phyloP scores from a whole-genome alignment of 805 yeast species.

The Danielia oregonensis region DNA sequence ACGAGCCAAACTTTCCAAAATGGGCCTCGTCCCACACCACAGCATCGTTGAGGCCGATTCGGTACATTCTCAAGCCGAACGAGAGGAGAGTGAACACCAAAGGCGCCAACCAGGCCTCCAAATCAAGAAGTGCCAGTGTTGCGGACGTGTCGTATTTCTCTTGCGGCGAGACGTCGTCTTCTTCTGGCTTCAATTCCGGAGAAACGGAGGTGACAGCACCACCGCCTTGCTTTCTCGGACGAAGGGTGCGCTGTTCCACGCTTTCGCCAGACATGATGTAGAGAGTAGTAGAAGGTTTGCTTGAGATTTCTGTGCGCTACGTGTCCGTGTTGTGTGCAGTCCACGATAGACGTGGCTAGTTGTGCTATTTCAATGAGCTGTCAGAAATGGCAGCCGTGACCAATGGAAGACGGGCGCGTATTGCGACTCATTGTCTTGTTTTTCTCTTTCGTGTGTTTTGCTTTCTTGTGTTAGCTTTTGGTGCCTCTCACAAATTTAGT shows the following conservation, averaged over 20 bases:
- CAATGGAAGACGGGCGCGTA: too few relatives aligned
- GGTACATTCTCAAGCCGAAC: slow-evolving; percentile 70
- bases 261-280: background rate
- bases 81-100: slow-evolving; percentile 63
- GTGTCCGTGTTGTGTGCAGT: too few relatives aligned
- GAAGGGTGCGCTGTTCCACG: slow-evolving; percentile 2
- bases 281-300: too few relatives aligned
- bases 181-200: slow-evolving; percentile 1
- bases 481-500: too few relatives aligned
- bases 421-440: too few relatives aligned
- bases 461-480: too few relatives aligned
- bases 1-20: slow-evolving; percentile 82
- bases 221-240: slow-evolving; percentile 5
- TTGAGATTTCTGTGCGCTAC: too few relatives aligned
- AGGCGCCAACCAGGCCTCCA: slow-evolving; percentile 49
- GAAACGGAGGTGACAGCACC: background rate
- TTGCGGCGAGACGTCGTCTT: slow-evolving; percentile 11
- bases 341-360: too few relatives aligned
- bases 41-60: slow-evolving; percentile 59
- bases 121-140: slow-evolving; percentile 19
- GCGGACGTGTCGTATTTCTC: slow-evolving; percentile 15
- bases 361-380: too few relatives aligned
- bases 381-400: too few relatives aligned
- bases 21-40: slow-evolving; percentile 93
- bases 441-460: too few relatives aligned